Base-by-base conservation (phyloP, 768 basidiomycete genomes). In the Tubosaeta sp. region DNA sequence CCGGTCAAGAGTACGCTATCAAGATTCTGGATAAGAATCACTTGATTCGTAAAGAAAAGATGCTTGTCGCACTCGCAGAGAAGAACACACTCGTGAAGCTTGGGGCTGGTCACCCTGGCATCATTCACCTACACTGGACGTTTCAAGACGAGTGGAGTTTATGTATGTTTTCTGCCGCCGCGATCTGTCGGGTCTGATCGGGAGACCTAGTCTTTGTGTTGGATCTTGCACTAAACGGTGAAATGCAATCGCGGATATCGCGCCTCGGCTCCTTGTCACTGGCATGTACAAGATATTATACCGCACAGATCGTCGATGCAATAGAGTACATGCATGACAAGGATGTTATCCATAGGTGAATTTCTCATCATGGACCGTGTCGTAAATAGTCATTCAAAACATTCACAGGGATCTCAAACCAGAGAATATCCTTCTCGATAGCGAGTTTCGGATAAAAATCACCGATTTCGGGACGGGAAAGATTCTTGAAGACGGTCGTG, bases 401-500 rank as follows among this genome's bases (percentile, higher is more conserved):
- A 16, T 14, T 12, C 2, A 35, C 66, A 84, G 84, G 49, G 87
- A 90, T 63, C 75, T 90, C 29, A 90, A 90, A 65, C 88, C 88
- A 10, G 88, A 89, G 69, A 97, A 97, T 65, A 76, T 98, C 27
- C 76, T 99, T 9, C 76, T 99, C n/a, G 93, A 95, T 59, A 79
- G 79, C 31, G 79, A 84, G 14, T 89, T 86, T 71, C 83, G 92
- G 48, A 82, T 96, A 64, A 95, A 93, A 68, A 80, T 99, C n/a
- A 90, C 93, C 14, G 96, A 99, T 67, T 98, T 98, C 69, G 96
- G 96, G 6, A 94, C 92, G 4, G 92, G 92, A 18, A 88, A 89
- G 70, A 73, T 89, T 54, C 71, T 84, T 30, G 81, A 84, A 53
- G 63, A 76, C 19, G 74, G 72, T 46, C 69, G 84, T 84, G 49